phyloP scores from a whole-genome alignment of 1,284 basidiomycete genomes.

The Puccinia hordei region DNA sequence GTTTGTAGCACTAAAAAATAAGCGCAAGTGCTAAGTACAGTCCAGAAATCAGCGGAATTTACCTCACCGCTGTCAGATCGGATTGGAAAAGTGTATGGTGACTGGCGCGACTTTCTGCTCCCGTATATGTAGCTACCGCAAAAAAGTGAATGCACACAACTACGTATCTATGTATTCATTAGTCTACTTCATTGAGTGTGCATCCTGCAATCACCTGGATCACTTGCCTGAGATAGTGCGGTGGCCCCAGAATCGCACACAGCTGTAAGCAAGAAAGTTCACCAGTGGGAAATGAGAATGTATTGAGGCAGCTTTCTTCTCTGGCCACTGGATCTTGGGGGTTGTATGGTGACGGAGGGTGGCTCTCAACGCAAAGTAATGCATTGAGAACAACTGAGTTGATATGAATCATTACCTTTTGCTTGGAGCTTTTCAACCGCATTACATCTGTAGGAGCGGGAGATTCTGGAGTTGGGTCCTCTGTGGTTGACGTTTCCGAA shows the following conservation, averaged over 20 bases:
- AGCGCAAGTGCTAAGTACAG: background rate
- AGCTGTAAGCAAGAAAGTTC: conserved; percentile 77
- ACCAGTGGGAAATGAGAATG: conserved; percentile 77
- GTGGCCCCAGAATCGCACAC: conserved; percentile 4
- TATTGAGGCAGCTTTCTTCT: conserved; percentile 65
- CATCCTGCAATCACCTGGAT: conserved; percentile 8
- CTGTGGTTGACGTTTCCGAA: no score
- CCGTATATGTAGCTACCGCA: conserved; percentile 2
- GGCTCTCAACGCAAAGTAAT: background rate
- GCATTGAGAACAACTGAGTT: no score
- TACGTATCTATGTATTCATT: conserved; percentile 6
- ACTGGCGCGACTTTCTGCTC: conserved; percentile 2
- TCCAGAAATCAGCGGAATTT: conserved; percentile 1
- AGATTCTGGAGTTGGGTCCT: no score
- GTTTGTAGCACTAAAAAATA: conserved; percentile 1
- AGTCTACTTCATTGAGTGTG: conserved; percentile 4
- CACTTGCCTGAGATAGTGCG: conserved; percentile 5
- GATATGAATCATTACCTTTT: no score
- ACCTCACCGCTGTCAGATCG: conserved; percentile 5
- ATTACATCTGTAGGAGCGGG: no score
- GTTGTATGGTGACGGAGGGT: conserved; percentile 53
- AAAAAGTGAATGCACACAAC: no score
- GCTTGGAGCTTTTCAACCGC: no score
- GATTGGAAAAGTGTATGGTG: conserved; percentile 1
- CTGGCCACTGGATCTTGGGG: conserved; percentile 52